Percentiles rank a stretch among this genome's conserved stretches.
phyloP scores from a whole-genome alignment of 495 filamentous ascomycete genomes.

The Penicillium turbatum region DNA sequence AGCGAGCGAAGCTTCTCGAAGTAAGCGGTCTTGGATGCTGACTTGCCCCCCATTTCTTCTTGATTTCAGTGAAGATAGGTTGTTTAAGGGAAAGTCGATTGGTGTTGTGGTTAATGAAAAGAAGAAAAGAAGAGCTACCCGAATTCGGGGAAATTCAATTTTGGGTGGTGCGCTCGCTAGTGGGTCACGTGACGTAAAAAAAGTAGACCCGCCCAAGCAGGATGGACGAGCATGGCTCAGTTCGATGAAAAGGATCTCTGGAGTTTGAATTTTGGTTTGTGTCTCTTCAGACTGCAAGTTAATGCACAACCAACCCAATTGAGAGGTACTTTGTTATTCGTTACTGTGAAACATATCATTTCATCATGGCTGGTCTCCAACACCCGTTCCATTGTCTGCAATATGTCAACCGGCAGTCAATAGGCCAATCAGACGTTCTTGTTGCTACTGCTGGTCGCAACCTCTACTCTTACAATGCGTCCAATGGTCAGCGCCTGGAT shows the following conservation, averaged over 20 bases:
- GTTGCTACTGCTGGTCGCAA: conserved; percentile 54
- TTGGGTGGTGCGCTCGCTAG: conserved; percentile 43
- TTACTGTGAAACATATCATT: neutral
- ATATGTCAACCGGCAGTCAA: conserved; percentile 34
- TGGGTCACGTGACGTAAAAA: conserved; percentile 31
- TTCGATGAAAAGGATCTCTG: conserved; percentile 7
- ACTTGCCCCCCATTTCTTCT: conserved; percentile 99
- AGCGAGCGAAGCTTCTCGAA: conserved; percentile 96
- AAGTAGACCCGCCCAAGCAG: conserved; percentile 3
- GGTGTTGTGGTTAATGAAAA: conserved; percentile 30
- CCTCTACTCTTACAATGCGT: conserved; percentile 47
- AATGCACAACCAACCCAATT: neutral
- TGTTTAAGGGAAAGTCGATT: conserved; percentile 78
- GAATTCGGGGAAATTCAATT: conserved; percentile 31
- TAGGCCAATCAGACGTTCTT: conserved; percentile 36
- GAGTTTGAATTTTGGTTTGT: neutral
- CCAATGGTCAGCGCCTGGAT: conserved; percentile 40
- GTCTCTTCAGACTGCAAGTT: neutral
- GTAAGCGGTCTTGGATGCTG: conserved; percentile 90
- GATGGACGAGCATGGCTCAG: conserved; percentile 13
- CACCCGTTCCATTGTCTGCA: conserved; percentile 53
- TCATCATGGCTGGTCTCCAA: conserved; percentile 36
- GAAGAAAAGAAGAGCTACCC: conserved; percentile 13
- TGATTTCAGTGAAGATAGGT: conserved; percentile 81
- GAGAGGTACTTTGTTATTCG: neutral